These are phyloP conservation scores for Mycotypha africana DNA, from an alignment of 371 early-diverging fungal genomes.

Conservation along the genomic window DNA sequence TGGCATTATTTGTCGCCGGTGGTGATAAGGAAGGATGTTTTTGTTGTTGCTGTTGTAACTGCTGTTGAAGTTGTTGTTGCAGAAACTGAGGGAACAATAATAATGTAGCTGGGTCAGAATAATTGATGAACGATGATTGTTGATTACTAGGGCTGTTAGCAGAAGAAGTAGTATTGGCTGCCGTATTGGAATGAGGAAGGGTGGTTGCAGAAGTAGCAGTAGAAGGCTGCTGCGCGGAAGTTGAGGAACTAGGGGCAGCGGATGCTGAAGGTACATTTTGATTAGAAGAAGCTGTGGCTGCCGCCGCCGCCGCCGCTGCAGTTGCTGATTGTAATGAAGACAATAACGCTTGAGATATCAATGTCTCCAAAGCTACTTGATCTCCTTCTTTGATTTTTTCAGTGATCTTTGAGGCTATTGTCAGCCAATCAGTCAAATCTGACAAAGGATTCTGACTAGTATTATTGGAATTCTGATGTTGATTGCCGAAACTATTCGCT, in stretches of 20 bases:
- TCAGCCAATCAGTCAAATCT: constrained; percentile 23
- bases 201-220: not conserved
- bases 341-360: constrained; percentile 34
- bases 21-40: not conserved
- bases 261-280: not conserved
- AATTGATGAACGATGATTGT: constrained; percentile 16
- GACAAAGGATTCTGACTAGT: not conserved
- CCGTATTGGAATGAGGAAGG: no score
- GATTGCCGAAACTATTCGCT: no score
- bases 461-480: no score
- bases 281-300: not conserved
- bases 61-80: constrained; percentile 8
- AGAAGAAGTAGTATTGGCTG: no score
- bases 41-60: constrained; percentile 2
- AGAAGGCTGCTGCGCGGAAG: not conserved
- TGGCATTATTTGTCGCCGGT: not conserved
- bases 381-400: constrained; percentile 35
- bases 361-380: constrained; percentile 33
- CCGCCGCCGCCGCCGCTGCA: not conserved
- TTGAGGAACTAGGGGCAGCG: constrained; percentile 8
- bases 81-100: constrained; percentile 23
- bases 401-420: constrained; percentile 33
- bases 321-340: constrained; percentile 6
- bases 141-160: no score
- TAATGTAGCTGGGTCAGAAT: constrained; percentile 33